Base-by-base conservation (phyloP, 2,329 filamentous ascomycete genomes). In the Sporothrix euskadiensis region DNA sequence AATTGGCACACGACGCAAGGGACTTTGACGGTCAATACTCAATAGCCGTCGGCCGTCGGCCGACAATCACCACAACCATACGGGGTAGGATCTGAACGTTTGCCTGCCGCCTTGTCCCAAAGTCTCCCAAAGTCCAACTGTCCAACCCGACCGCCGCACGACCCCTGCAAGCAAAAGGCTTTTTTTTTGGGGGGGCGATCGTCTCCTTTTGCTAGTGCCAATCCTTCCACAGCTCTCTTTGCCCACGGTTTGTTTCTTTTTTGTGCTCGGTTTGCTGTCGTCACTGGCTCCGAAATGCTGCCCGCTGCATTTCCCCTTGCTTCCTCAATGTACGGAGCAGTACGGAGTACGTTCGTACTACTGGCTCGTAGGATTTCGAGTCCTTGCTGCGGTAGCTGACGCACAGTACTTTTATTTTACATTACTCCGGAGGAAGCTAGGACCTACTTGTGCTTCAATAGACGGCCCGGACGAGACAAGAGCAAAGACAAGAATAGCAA, bases 1-100 rank as follows among this genome's bases (percentile, higher is more conserved):
- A 68, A 68, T 12, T 68, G 26, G 65, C 8, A 26, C 30, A 16
- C n/a, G 65, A 68, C 26, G 65, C 44, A 68, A 52, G 65, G 61
- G 44, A 30, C 26, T 59, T 32, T 10, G 49, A 54, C 49, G 52
- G 52, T 30, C 7, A 5, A 49, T 16, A 22, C 9, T 47, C 41
- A 5, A 49, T 16, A 6, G 44, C 14, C 44, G 44, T 16, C 44
- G 14, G 44, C 44, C 44, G 44, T 16, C 44, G 44, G 44, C 44
- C 44, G 44, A 49, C 35, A 35, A 35, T 1, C 35, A 35, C 35
- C 35, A 35, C 14, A 49, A 49, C 12, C 14, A 14, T 1, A 47
- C 16, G 2, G 3, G 19, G 44, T 19, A 49, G 3, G 44, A 49
- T 12, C 26, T 26, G n/a, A 10, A 47, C 44, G 44, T 12, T 56